These are phyloP conservation scores for Saccharomycopsis microspora DNA, from an alignment of 805 yeast genomes.

Conservation along the genomic window DNA sequence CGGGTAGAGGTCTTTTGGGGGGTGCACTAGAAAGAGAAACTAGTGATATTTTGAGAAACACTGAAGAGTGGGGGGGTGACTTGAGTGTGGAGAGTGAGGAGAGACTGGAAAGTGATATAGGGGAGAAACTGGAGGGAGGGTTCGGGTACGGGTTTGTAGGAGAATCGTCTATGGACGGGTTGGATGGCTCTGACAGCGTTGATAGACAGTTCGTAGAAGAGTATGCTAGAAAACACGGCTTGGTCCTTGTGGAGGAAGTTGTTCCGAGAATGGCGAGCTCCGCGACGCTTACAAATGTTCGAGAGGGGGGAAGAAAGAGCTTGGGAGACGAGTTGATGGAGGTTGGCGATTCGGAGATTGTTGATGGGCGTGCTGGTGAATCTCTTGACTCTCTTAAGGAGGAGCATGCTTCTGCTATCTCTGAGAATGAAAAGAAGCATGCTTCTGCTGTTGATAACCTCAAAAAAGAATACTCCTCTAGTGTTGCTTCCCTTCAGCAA, in stretches of 20 bases:
- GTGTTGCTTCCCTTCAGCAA: neutral
- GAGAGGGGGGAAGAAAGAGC: constrained; percentile 3
- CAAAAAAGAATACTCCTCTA: neutral
- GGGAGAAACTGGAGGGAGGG: constrained; percentile 1
- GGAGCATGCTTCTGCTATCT: neutral
- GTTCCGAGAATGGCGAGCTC: constrained; percentile 2
- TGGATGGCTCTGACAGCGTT: neutral
- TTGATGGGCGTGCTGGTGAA: neutral
- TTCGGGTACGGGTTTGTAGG: constrained; percentile 8
- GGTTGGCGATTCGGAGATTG: neutral
- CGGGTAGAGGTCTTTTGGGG: neutral
- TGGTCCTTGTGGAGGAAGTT: constrained; percentile 10
- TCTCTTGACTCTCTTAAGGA: constrained; percentile 1
- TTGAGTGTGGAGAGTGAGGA: neutral
- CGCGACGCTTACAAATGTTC: constrained; percentile 3
- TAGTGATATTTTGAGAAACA: constrained; percentile 11
- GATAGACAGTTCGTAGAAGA: constrained; percentile 12
- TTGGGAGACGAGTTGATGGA: constrained; percentile 16
- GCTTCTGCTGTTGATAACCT: neutral
- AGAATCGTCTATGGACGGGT: neutral
- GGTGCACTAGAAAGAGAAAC: constrained; percentile 12
- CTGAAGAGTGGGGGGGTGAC: constrained; percentile 12
- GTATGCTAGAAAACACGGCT: constrained; percentile 9
- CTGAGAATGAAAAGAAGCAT: neutral
- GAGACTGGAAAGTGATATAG: neutral